Conservation (phyloP, 495 filamentous ascomycete genomes). For the Annulohypoxylon nitens region DNA sequence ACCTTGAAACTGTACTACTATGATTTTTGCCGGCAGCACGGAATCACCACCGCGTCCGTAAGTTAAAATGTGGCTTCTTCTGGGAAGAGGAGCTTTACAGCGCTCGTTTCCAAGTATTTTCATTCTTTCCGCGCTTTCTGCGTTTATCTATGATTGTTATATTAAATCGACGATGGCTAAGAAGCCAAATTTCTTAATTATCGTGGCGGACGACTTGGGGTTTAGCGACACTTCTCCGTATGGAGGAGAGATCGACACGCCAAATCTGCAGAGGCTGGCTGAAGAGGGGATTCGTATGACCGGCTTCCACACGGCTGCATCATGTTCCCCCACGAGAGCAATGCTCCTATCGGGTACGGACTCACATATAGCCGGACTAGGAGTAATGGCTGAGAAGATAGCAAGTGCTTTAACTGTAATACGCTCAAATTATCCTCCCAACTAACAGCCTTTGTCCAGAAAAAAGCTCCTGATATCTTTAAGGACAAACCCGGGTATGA, state of each 20-base stretch:
- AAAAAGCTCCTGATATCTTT: constrained; percentile 50
- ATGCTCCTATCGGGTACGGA: constrained; percentile 69
- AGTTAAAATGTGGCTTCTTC: constrained; percentile 39
- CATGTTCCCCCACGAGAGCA: constrained; percentile 71
- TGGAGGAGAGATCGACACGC: constrained; percentile 72
- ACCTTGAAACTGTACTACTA: constrained; percentile 6
- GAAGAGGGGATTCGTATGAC: constrained; percentile 69
- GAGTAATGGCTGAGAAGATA: constrained; percentile 57
- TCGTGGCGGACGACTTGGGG: constrained; percentile 73
- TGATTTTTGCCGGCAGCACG: constrained; percentile 44
- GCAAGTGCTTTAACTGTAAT: constrained; percentile 35
- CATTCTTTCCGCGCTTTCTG: constrained; percentile 34
- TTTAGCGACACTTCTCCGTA: constrained; percentile 72
- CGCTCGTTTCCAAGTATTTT: constrained; percentile 17
- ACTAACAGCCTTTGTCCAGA: constrained; percentile 34
- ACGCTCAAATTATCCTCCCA: background rate
- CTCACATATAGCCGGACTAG: constrained; percentile 61
- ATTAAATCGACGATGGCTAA: constrained; percentile 35
- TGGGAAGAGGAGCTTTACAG: constrained; percentile 14
- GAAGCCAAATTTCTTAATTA: constrained; percentile 67
- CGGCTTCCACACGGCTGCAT: constrained; percentile 71
- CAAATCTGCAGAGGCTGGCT: constrained; percentile 68
- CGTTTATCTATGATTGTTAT: constrained; percentile 28
- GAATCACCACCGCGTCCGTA: constrained; percentile 9
- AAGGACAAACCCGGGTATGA: constrained; percentile 70